Percentiles rank a stretch among this genome's conserved stretches.
Conservation (phyloP, 306 rosid genomes). For the Castanospermum australe region DNA sequence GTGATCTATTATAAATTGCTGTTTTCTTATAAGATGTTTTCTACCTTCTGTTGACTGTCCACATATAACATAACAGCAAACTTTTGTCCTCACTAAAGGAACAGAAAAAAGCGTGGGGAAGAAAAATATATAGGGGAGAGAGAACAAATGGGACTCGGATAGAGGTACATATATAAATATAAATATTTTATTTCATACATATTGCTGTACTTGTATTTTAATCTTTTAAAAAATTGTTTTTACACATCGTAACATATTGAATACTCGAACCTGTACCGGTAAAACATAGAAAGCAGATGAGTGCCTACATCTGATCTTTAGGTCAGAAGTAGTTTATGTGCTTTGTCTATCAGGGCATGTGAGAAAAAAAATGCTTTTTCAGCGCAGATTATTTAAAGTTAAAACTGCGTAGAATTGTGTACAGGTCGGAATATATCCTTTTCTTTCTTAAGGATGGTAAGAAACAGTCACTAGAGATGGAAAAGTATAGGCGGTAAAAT, state of each 20-base stretch:
- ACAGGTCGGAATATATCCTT: conserved; percentile 20
- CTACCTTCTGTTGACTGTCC: background rate
- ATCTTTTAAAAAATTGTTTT: too few species aligned
- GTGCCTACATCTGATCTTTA: background rate
- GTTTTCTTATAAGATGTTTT: background rate
- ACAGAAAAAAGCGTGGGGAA: too few species aligned
- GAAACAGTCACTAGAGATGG: background rate
- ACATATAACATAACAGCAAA: background rate
- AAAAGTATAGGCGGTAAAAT: conserved; percentile 1
- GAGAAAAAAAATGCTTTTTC: background rate
- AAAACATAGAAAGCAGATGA: background rate
- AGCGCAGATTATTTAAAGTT: background rate
- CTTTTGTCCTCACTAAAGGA: too few species aligned
- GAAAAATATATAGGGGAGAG: too few species aligned
- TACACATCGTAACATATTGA: too few species aligned
- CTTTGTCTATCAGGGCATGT: background rate
- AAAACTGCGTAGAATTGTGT: background rate
- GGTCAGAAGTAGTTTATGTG: background rate
- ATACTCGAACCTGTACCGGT: too few species aligned
- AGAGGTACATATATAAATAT: too few species aligned
- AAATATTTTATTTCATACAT: too few species aligned
- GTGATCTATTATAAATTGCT: background rate
- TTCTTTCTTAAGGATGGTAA: background rate
- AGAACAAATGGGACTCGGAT: too few species aligned
- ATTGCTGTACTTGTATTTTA: too few species aligned